Conservation (phyloP, 202 grass and related monocot genomes). For the Sporobolus alterniflorus region DNA sequence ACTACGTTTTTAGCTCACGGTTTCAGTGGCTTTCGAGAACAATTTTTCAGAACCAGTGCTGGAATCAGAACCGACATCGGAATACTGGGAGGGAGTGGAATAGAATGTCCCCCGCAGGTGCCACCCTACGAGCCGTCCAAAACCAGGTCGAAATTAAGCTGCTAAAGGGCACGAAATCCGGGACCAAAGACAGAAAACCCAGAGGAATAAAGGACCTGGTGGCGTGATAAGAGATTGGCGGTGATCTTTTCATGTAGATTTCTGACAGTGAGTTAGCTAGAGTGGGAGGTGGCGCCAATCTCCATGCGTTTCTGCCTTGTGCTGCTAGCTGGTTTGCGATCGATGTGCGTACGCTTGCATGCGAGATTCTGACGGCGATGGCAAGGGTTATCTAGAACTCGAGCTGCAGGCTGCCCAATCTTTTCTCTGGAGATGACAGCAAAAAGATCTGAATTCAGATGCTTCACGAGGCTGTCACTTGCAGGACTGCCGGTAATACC, state of each 20-base stretch:
- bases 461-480: slow-evolving; percentile 58
- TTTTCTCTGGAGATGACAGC: slow-evolving; percentile 44
- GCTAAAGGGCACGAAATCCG: slow-evolving; percentile 34
- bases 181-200: slow-evolving; percentile 35
- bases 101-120: slow-evolving; percentile 51
- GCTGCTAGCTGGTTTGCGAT: slow-evolving; percentile 16
- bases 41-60: background rate
- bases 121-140: slow-evolving; percentile 56
- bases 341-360: slow-evolving; percentile 24
- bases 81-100: slow-evolving; percentile 15
- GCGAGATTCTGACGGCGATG: slow-evolving; percentile 53
- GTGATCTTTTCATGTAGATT: slow-evolving; percentile 52
- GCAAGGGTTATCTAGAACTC: slow-evolving; percentile 50
- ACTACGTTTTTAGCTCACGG: slow-evolving; percentile 8
- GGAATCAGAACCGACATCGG: slow-evolving; percentile 41
- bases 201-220: slow-evolving; percentile 43
- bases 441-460: slow-evolving; percentile 46
- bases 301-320: background rate
- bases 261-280: slow-evolving; percentile 6
- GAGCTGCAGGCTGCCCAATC: slow-evolving; percentile 41
- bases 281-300: slow-evolving; percentile 15
- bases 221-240: background rate
- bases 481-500: slow-evolving; percentile 7
- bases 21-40: slow-evolving; percentile 24
- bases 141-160: slow-evolving; percentile 22